Evolutionary conservation across 495 filamentous ascomycete genomes (phyloP), one percentile per base, ranked within the genome.

Genomic region (Hypoxylon cercidicola): DNA sequence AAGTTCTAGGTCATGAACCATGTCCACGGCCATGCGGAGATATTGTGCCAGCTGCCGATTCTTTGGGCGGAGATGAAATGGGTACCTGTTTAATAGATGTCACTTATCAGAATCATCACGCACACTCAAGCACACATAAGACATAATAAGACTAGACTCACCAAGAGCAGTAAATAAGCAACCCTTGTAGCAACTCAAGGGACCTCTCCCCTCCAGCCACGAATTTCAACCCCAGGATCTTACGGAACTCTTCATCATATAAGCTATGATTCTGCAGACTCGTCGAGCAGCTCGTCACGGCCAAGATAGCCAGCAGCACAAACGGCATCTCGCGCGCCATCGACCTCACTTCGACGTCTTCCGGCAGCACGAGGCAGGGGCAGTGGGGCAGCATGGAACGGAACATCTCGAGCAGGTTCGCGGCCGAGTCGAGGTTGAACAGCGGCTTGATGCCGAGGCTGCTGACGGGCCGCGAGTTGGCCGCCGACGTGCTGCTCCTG

Each of bases 221-320:
- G 37, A 81, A 81, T 64, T 82, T 82, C 39, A 82, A 60, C 4
- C 73, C 80, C 20, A 82, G 53, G 6, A 82, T 72, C 69, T 81
- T 82, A 30, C 79, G 68, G 40, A 81, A 82, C 68, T 82, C 80
- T 46, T 81, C 79, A 18, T 82, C 79, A 39, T 82, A 82, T 25
- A 82, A 58, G 37, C 75, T 78, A 40, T 80, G 74, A 5, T 78
- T 77, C 63, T 81, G 79, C 16, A 82, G 53, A 23, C 74, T 78
- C 23, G 70, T 66, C 30, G 70, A 77, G 23, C 77, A 75, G 32
- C 78, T 81, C 44, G 79, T 75, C 9, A 75, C 76, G 11, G 80
- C 79, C n/a, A 82, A 64, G 13, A 81, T 69, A 8, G 80, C 74
- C 30, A 82, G 44, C 54, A 82, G 53, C 32, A 81, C 69, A 61